Evolutionary conservation across 2,329 filamentous ascomycete genomes (phyloP).

Genomic region (Penicillium sp.): DNA sequence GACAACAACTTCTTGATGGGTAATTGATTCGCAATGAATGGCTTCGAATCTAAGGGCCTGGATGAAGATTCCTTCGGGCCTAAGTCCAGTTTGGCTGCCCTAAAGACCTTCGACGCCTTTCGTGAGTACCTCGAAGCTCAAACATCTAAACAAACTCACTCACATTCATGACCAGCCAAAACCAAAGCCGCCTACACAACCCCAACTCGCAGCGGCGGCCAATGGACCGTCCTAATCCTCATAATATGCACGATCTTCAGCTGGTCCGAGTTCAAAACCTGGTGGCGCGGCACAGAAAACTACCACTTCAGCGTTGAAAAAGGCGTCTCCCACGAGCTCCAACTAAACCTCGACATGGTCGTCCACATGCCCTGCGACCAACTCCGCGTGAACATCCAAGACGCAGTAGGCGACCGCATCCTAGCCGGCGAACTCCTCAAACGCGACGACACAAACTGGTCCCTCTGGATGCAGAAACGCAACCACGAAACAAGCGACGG

Average conservation of each 20-base stretch:
- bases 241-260: slow-evolving; percentile 71
- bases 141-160: not conserved
- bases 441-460: slow-evolving; percentile 76
- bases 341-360: slow-evolving; percentile 95
- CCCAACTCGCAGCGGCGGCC: slow-evolving; percentile 78
- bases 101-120: slow-evolving; percentile 94
- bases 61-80: slow-evolving; percentile 79
- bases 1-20: slow-evolving; percentile 26
- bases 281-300: slow-evolving; percentile 79
- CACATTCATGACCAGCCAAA: slow-evolving; percentile 64
- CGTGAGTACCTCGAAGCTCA: slow-evolving; percentile 57
- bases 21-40: slow-evolving; percentile 63
- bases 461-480: slow-evolving; percentile 71
- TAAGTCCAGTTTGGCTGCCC: slow-evolving; percentile 55
- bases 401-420: slow-evolving; percentile 88
- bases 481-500: slow-evolving; percentile 55
- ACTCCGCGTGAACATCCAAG: slow-evolving; percentile 95
- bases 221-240: slow-evolving; percentile 85
- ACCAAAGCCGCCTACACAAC: slow-evolving; percentile 91
- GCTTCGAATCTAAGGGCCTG: slow-evolving; percentile 66
- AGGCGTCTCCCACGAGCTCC: slow-evolving; percentile 78
- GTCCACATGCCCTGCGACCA: slow-evolving; percentile 82
- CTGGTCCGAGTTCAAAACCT: slow-evolving; percentile 72
- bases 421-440: slow-evolving; percentile 71
- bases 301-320: slow-evolving; percentile 95